Conservation (phyloP, 2,329 filamentous ascomycete species). For the Ascomycota sp. region DNA sequence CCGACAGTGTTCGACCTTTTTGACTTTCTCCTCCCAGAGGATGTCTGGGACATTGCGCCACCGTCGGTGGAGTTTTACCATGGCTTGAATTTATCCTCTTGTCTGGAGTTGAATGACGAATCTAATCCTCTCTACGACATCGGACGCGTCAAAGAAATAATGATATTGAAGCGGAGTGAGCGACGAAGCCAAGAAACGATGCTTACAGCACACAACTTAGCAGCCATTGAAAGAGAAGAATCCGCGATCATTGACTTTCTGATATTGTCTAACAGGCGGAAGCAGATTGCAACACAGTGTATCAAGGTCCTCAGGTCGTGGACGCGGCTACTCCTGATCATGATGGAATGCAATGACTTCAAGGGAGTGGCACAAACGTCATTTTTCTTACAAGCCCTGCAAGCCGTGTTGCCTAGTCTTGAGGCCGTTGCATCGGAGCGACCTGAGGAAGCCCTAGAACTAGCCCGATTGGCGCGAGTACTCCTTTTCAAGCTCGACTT, state of each 20-base stretch:
- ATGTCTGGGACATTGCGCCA: slow-evolving; percentile 25
- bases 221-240: slow-evolving; percentile 33
- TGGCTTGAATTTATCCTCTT: slow-evolving; percentile 45
- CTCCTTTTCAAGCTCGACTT: slow-evolving; percentile 51
- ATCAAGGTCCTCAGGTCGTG: slow-evolving; percentile 57
- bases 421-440: slow-evolving; percentile 53
- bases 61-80: slow-evolving; percentile 37
- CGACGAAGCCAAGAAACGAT: slow-evolving; percentile 26
- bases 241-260: slow-evolving; percentile 37
- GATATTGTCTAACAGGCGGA: slow-evolving; percentile 38
- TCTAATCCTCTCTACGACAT: slow-evolving; percentile 41
- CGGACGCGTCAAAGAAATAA: slow-evolving; percentile 47
- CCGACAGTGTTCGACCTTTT: slow-evolving; percentile 77
- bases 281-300: slow-evolving; percentile 31
- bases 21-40: slow-evolving; percentile 49
- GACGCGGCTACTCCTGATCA: slow-evolving; percentile 63
- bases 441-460: slow-evolving; percentile 45
- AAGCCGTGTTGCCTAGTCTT: slow-evolving; percentile 70
- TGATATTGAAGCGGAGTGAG: slow-evolving; percentile 47
- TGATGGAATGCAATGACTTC: slow-evolving; percentile 64
- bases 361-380: slow-evolving; percentile 47
- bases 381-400: slow-evolving; percentile 67
- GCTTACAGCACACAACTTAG: slow-evolving; percentile 24
- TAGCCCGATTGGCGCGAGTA: slow-evolving; percentile 54
- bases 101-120: slow-evolving; percentile 36